Conservation (phyloP, 2,329 filamentous ascomycete species). For the Orbilia brochopaga region DNA sequence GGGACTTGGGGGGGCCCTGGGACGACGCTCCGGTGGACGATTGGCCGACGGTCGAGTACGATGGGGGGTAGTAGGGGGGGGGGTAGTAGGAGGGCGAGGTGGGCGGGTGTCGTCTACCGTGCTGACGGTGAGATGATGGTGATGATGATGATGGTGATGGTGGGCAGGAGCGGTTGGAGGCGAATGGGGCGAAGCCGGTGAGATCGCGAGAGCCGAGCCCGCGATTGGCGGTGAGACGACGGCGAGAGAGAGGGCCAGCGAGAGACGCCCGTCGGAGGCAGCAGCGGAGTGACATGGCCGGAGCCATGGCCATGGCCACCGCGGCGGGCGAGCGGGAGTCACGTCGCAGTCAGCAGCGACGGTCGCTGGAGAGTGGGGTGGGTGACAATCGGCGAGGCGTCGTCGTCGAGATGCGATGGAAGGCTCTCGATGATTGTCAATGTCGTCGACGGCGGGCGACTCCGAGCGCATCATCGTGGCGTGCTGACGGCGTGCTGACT, state of each 20-base stretch:
- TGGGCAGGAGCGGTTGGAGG: not conserved
- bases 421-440: no score
- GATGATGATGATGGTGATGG: slow-evolving; percentile 20
- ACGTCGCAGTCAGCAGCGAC: not conserved
- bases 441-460: no score
- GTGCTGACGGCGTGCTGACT: no score
- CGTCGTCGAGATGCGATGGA: no score
- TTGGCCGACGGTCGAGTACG: not conserved
- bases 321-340: not conserved
- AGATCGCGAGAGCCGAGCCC: slow-evolving; percentile 14
- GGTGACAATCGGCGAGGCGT: no score
- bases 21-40: not conserved
- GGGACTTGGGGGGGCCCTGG: slow-evolving; percentile 28
- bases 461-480: no score
- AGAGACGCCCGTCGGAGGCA: not conserved
- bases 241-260: not conserved
- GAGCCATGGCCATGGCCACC: not conserved
- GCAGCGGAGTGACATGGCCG: not conserved
- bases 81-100: no score
- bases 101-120: no score
- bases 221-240: slow-evolving; percentile 32
- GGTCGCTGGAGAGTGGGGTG: no score
- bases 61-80: no score
- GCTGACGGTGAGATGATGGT: not conserved
- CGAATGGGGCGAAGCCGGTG: not conserved